Conservation (phyloP, 768 basidiomycete species). For the Collybia sordida region DNA sequence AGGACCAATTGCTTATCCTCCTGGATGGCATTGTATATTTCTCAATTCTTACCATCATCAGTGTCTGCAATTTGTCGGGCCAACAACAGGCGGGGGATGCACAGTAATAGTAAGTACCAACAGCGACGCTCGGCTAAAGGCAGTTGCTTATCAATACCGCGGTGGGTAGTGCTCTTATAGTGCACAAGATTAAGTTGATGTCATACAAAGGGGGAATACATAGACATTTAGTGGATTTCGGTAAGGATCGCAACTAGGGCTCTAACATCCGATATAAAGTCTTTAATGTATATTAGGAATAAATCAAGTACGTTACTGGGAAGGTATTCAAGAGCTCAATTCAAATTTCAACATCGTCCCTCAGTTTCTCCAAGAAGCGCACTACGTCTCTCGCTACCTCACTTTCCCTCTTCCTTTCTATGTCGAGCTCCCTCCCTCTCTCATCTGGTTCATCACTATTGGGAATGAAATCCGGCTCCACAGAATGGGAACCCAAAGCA, state of each 20-base stretch:
- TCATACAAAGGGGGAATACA: too few relatives aligned
- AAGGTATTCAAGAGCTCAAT: neutral
- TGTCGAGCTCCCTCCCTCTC: constrained; percentile 12
- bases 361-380: constrained; percentile 47
- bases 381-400: constrained; percentile 51
- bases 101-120: constrained; percentile 29
- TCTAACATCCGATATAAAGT: too few relatives aligned
- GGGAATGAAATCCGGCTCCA: constrained; percentile 3
- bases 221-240: too few relatives aligned
- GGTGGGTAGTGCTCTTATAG: constrained; percentile 26
- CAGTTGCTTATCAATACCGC: constrained; percentile 60
- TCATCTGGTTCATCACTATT: constrained; percentile 14
- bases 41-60: constrained; percentile 52
- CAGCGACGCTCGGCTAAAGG: constrained; percentile 45
- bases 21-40: constrained; percentile 44
- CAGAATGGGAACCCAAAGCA: constrained; percentile 8
- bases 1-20: constrained; percentile 48
- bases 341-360: neutral
- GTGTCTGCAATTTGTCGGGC: constrained; percentile 49
- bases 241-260: too few relatives aligned
- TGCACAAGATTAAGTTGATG: too few relatives aligned
- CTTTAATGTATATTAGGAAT: too few relatives aligned
- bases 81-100: constrained; percentile 27
- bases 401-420: constrained; percentile 33
- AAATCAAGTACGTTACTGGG: too few relatives aligned